Conservation (phyloP, 2,329 filamentous ascomycete genomes). For the Grosmannia huntii region DNA sequence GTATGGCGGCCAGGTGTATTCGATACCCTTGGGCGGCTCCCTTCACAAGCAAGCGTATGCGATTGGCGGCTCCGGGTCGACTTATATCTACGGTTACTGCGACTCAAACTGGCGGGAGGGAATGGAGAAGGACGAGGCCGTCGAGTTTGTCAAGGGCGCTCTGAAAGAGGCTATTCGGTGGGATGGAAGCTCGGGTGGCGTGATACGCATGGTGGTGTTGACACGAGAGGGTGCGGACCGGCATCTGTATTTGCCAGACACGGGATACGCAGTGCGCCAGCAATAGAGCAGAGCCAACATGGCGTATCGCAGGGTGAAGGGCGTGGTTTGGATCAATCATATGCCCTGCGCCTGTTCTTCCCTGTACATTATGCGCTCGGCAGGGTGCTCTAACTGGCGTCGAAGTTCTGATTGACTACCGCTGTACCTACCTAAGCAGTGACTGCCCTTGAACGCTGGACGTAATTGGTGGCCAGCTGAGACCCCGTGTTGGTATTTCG, state of each 20-base stretch:
- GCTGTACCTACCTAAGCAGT: background rate
- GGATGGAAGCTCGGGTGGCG: constrained; percentile 96
- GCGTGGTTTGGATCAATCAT: background rate
- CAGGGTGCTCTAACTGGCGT: background rate
- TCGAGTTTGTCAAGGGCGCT: constrained; percentile 84
- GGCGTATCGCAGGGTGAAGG: background rate
- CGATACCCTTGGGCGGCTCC: constrained; percentile 89
- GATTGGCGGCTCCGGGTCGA: constrained; percentile 92
- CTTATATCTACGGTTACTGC: constrained; percentile 99
- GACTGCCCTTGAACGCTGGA: background rate
- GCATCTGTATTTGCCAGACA: constrained; percentile 92
- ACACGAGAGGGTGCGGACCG: constrained; percentile 80
- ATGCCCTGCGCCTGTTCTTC: background rate
- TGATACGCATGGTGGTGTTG: constrained; percentile 95
- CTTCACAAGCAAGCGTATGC: constrained; percentile 95
- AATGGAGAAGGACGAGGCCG: constrained; percentile 85
- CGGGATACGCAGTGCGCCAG: constrained; percentile 66
- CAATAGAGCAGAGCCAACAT: constrained; percentile 26
- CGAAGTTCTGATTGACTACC: background rate
- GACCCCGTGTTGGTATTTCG: constrained; percentile 5
- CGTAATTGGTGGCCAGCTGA: background rate
- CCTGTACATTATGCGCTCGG: background rate
- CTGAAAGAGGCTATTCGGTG: constrained; percentile 95
- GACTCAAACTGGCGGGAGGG: constrained; percentile 90
- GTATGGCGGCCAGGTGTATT: constrained; percentile 94